Base-by-base conservation (phyloP, 192 early-diverging fungal species). In the Helicostylum pulchrum region DNA sequence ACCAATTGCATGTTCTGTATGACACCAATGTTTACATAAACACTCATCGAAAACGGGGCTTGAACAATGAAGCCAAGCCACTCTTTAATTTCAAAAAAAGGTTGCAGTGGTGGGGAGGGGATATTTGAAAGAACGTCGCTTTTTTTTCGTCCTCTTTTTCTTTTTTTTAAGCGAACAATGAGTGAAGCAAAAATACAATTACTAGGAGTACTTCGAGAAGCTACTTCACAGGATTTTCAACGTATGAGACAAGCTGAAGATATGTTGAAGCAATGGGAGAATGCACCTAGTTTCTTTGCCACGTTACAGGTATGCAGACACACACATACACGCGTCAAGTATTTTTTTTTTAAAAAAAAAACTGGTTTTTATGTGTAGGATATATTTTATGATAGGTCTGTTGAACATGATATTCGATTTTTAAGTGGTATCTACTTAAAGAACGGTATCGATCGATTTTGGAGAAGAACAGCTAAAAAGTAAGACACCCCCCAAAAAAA, bases 361-460 rank as follows among this genome's bases (percentile, higher is more conserved):
- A 39, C 5, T 9, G 9, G 36, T 20, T 21, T 4, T 0, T 4
- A 15, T 19, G n/a, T 43, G 5, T 68, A 92, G 90, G 85, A 88
- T 44, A 85, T 96, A 47, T 90, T 89, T 34, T 84, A 82, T 11
- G 89, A 94, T 61, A 68, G 65, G n/a, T 72, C 80, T 10, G 50
- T 92, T 20, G 82, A 88, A 14, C 74, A 74, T 52, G 79, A 84
- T 52, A 70, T 90, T 17, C 81, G 95, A 43, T 89, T 83, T 64
- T 79, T 94, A 49, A 87, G 91, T 11, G 83, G 85, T 42, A 87
- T 95, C 53, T 87, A 80, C 55, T 73, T 97, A 50, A 97, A 97
- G 76, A 97, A 95, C 74, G 91, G 91, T 4, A 84, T 97, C 34
- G 91, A 95, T 69, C 86, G 86, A 61, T 94, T 90, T 71, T 97